Evolutionary conservation across 2,329 filamentous ascomycete genomes (phyloP).

Genomic region (Didymosphaeria variabile): DNA sequence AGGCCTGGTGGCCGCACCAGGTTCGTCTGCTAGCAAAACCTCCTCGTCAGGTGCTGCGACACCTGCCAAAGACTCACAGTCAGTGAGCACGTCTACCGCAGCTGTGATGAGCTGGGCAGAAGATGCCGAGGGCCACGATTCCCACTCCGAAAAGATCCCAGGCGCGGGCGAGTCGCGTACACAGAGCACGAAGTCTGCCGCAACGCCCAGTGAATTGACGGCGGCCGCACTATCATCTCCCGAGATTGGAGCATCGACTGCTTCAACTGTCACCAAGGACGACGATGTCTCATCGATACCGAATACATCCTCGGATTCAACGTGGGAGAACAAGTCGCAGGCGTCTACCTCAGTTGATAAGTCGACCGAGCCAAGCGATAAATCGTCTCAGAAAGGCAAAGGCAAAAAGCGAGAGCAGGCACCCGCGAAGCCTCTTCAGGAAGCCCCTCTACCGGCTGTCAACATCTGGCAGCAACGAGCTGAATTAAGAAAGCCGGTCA

Average conservation of each 20-base stretch:
- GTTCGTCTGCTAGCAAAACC: slow-evolving; percentile 56
- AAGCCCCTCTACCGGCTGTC: slow-evolving; percentile 82
- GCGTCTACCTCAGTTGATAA: slow-evolving; percentile 73
- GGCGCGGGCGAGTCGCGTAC: slow-evolving; percentile 32
- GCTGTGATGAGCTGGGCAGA: slow-evolving; percentile 57
- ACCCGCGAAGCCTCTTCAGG: slow-evolving; percentile 71
- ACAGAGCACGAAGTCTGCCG: slow-evolving; percentile 30
- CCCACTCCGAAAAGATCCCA: slow-evolving; percentile 36
- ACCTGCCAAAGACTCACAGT: slow-evolving; percentile 51
- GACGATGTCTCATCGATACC: slow-evolving; percentile 69
- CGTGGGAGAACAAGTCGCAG: slow-evolving; percentile 73
- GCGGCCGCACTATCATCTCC: slow-evolving; percentile 58
- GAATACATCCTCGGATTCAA: slow-evolving; percentile 71
- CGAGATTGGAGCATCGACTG: slow-evolving; percentile 63
- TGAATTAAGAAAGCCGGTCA: slow-evolving; percentile 60
- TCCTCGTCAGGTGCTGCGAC: slow-evolving; percentile 55
- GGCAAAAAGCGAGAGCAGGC: slow-evolving; percentile 20
- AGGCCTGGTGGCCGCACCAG: slow-evolving; percentile 67
- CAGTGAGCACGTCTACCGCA: slow-evolving; percentile 31
- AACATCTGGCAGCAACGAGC: slow-evolving; percentile 89
- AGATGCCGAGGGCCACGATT: slow-evolving; percentile 56
- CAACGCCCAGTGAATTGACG: slow-evolving; percentile 22
- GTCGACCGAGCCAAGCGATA: slow-evolving; percentile 58
- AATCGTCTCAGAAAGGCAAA: slow-evolving; percentile 64
- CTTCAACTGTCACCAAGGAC: slow-evolving; percentile 64